Evolutionary conservation across 1,139 yeast genomes (phyloP), one percentile per base, ranked within the genome.

Genomic region (Geotrichum europaeum): DNA sequence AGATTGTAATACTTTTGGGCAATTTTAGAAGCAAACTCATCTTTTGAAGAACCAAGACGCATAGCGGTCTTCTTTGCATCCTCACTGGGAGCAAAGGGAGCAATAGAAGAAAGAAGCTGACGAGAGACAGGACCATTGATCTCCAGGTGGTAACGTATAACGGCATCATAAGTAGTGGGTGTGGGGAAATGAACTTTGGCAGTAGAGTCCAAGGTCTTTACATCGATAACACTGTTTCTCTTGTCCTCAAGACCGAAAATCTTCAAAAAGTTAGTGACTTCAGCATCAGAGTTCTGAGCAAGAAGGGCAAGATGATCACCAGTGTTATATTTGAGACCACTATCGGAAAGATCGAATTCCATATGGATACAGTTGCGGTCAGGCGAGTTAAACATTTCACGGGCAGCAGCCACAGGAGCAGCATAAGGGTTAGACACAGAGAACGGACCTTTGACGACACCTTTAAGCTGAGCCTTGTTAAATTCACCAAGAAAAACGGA

Each of bases 291-390:
- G 74, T 94, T 94, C 51, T 95, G 89, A 50, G 98, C 94, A 96
- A 97, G 89, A 63, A 94, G 78, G 13, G 97, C 98, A 67, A 94
- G 78, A 75, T 94, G 99, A 73, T 94, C 99, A 73, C 99, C 99
- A 12, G 99, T 94, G 58, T 91, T 80, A 74, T 94, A 94, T 70
- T 87, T 85, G 72, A 94, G 78, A 69, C 88, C 87, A 3, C 95
- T 83, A 9, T 45, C 60, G 1, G 90, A 80, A 57, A 91, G 77
- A 70, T 92, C 97, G 68, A 95, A 84, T 73, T 94, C 99, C 61
- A 87, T 84, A 72, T 94, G 99, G 63, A 94, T 84, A 77, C 99
- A 94, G 67, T 84, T 82, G 77, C 98, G 86, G 51, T 79, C 82
- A 22, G 77, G 72, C 1, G 86, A 78, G 62, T 77, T 78, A 78